A percentile compares a stretch with the other conserved stretches of the same genome.
These are phyloP conservation scores for Globisporangium carolinianum DNA, from an alignment of 352 stramenopile species.

Conservation along the genomic window DNA sequence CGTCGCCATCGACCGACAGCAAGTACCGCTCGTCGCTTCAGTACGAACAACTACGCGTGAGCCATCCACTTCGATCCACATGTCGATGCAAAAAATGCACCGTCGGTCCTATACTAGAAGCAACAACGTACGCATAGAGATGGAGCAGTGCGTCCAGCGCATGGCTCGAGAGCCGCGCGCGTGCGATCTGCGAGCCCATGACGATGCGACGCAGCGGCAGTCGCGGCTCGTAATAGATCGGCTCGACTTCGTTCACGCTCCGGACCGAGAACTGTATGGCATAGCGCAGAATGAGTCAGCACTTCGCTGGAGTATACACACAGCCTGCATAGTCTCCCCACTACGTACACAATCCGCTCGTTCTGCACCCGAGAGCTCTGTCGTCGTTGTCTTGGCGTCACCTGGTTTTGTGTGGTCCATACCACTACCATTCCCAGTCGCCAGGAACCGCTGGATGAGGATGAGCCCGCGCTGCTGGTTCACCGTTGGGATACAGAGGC, in stretches of 20 bases:
- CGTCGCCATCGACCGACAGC: slow-evolving; percentile 25
- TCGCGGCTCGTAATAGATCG: slow-evolving; percentile 41
- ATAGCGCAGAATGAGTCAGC: not conserved
- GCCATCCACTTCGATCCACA: not conserved
- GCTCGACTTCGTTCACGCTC: slow-evolving; percentile 55
- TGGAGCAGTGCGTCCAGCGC: slow-evolving; percentile 43
- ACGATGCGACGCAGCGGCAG: slow-evolving; percentile 38
- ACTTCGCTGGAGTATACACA: no score
- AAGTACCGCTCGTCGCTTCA: slow-evolving; percentile 55
- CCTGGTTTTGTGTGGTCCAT: not conserved
- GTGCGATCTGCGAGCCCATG: slow-evolving; percentile 55
- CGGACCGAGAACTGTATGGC: slow-evolving; percentile 37
- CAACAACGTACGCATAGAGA: slow-evolving; percentile 35
- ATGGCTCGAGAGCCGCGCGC: slow-evolving; percentile 22
- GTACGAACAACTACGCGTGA: not conserved
- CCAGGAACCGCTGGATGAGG: slow-evolving; percentile 48
- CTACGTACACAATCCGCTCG: slow-evolving; percentile 19
- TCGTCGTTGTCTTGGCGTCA: not conserved
- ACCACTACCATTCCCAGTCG: slow-evolving; percentile 2
- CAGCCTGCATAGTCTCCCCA: no score
- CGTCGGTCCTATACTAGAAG: no score
- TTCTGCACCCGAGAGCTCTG: slow-evolving; percentile 16
- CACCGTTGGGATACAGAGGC: slow-evolving; percentile 85
- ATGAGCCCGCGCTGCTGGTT: slow-evolving; percentile 66
- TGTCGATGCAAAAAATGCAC: not conserved